Conservation (phyloP, 2,329 filamentous ascomycete genomes). For the Colletotrichum destructivum region DNA sequence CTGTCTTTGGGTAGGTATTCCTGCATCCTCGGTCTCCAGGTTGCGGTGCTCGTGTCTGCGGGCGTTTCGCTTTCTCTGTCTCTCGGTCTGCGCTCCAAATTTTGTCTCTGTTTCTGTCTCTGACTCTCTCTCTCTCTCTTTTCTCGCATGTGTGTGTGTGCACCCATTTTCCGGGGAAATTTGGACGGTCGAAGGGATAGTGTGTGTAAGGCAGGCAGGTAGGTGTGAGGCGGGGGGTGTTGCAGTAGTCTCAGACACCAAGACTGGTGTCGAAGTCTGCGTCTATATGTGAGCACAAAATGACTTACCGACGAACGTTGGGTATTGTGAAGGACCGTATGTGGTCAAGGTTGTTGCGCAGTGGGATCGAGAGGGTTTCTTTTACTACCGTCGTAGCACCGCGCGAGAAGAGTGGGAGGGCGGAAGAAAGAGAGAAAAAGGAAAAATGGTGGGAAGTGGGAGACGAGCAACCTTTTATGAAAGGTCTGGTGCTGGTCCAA, state of each 20-base stretch:
- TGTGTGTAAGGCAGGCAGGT: neutral
- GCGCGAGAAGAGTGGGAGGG: conserved; percentile 40
- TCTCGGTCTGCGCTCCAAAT: neutral
- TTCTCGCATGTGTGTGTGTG: conserved; percentile 6
- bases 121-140: neutral
- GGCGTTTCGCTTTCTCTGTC: neutral
- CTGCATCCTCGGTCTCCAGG: conserved; percentile 13
- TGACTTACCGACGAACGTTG: conserved; percentile 36
- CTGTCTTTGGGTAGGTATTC: neutral
- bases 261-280: conserved; percentile 10
- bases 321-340: conserved; percentile 26
- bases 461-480: conserved; percentile 41
- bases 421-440: conserved; percentile 30
- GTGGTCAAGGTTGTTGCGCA: conserved; percentile 34
- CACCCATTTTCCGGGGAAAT: neutral
- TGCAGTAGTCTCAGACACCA: conserved; percentile 19
- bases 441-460: conserved; percentile 33
- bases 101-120: neutral
- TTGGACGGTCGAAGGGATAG: conserved; percentile 9
- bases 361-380: conserved; percentile 42
- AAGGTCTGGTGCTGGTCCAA: conserved; percentile 27
- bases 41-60: neutral
- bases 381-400: conserved; percentile 42
- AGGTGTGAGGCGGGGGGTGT: neutral
- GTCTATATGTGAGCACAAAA: conserved; percentile 18